Percentiles rank a stretch among this genome's conserved stretches.
phyloP scores from a whole-genome alignment of 164 flowering plant species.

The Cinnamomum chago region DNA sequence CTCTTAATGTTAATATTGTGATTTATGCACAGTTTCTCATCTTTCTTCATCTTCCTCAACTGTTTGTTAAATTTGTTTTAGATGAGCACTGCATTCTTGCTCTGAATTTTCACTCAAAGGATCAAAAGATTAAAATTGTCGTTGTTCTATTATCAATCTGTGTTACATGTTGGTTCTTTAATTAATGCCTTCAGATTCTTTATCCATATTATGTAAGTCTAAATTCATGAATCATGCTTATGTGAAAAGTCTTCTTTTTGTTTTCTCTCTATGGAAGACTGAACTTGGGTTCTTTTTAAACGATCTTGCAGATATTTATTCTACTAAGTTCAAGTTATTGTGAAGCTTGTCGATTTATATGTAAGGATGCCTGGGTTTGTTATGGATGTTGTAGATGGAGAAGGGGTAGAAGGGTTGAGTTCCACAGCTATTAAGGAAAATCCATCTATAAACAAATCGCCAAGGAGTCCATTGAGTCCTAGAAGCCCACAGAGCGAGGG shows the following conservation, averaged over 20 bases:
- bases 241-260: background rate
- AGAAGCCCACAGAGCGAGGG: slow-evolving; percentile 27
- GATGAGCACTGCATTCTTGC: background rate
- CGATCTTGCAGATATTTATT: slow-evolving; percentile 26
- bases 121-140: background rate
- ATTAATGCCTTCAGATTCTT: background rate
- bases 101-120: background rate
- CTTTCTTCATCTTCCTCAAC: background rate
- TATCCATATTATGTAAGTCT: background rate
- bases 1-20: background rate
- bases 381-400: slow-evolving; percentile 50
- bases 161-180: background rate
- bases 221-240: background rate
- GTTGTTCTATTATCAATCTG: background rate
- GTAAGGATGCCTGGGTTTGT: slow-evolving; percentile 70
- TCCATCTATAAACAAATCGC: slow-evolving; percentile 24
- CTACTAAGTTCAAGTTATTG: background rate
- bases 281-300: background rate
- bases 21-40: background rate
- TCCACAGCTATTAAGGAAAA: slow-evolving; percentile 37
- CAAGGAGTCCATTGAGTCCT: slow-evolving; percentile 30
- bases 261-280: background rate
- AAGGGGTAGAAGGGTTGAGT: slow-evolving; percentile 30
- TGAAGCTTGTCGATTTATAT: slow-evolving; percentile 8
- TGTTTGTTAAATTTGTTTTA: background rate